Evolutionary conservation across 2,329 filamentous ascomycete species (phyloP).

Genomic region (Aciculosporium take): DNA sequence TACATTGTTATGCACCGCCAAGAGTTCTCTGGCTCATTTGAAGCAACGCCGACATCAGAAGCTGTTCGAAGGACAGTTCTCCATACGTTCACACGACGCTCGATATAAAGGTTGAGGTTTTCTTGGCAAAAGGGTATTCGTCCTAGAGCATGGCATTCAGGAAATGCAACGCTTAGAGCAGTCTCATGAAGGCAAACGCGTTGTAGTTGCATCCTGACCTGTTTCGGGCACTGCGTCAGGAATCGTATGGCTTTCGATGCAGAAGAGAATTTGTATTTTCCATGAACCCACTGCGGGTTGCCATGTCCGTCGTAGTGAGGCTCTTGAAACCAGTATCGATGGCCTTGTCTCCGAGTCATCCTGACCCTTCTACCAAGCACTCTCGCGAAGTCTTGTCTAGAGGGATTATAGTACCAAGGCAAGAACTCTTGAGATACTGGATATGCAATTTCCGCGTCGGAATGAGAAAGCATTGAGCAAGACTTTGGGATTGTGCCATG

Average conservation of each 20-base stretch:
- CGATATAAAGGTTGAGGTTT: neutral
- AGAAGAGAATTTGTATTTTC: neutral
- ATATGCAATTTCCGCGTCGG: neutral
- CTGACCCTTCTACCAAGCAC: neutral
- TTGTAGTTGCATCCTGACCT: neutral
- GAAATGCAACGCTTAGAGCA: neutral
- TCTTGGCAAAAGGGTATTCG: neutral
- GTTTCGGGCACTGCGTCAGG: neutral
- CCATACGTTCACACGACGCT: neutral
- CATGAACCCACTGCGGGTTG: neutral
- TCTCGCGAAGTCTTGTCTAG: neutral
- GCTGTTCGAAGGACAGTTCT: neutral
- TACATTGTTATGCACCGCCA: neutral
- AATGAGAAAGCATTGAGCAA: rapidly evolving
- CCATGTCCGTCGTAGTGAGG: neutral
- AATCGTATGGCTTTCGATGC: neutral
- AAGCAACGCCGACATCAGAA: rapidly evolving
- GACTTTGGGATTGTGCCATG: neutral
- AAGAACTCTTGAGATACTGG: neutral
- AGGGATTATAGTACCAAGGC: neutral
- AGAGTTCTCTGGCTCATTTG: neutral
- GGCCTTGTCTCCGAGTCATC: neutral
- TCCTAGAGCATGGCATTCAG: neutral
- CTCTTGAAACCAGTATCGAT: neutral
- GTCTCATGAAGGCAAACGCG: neutral